These are phyloP conservation scores for Juncus effusus DNA, from an alignment of 176 grass and related monocot species.

Conservation along the genomic window DNA sequence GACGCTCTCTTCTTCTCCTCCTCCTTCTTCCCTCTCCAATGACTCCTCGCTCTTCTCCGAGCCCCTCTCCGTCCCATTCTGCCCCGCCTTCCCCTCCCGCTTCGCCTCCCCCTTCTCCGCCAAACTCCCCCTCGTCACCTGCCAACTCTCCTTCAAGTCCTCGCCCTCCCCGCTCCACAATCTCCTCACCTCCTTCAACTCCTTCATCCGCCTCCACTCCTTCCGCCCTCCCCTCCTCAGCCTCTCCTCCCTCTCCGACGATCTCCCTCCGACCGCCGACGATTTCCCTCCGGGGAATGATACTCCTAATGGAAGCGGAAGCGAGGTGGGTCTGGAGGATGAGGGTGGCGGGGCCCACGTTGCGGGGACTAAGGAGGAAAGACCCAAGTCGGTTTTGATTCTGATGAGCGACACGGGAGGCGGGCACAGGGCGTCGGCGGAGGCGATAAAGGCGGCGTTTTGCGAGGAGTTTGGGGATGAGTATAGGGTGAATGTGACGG, in stretches of 20 bases:
- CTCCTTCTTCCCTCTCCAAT: conserved; percentile 21
- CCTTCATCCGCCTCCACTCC: conserved; percentile 44
- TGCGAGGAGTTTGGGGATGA: conserved; percentile 73
- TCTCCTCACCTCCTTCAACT: conserved; percentile 23
- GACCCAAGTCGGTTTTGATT: conserved; percentile 84
- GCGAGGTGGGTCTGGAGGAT: conserved; percentile 21
- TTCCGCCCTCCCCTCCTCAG: conserved; percentile 61
- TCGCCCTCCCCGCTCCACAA: conserved; percentile 43
- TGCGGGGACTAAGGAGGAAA: conserved; percentile 20
- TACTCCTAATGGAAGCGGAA: neutral
- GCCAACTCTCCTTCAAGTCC: neutral
- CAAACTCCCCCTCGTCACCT: conserved; percentile 5
- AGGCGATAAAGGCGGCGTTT: conserved; percentile 90
- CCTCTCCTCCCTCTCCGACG: conserved; percentile 1
- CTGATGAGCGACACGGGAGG: conserved; percentile 98
- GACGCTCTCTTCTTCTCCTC: neutral
- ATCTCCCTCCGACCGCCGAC: neutral
- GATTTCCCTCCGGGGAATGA: too few relatives aligned
- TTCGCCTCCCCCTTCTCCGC: conserved; percentile 34
- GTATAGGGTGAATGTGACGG: conserved; percentile 82
- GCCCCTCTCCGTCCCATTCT: conserved; percentile 23
- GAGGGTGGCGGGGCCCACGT: conserved; percentile 40
- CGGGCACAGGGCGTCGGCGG: conserved; percentile 81
- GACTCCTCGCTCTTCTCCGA: conserved; percentile 39
- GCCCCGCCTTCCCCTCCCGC: conserved; percentile 31